A percentile compares a stretch with the other conserved stretches of the same genome.
Evolutionary conservation across 2,329 filamentous ascomycete genomes (phyloP).

Genomic region (Stemphylium beticola): DNA sequence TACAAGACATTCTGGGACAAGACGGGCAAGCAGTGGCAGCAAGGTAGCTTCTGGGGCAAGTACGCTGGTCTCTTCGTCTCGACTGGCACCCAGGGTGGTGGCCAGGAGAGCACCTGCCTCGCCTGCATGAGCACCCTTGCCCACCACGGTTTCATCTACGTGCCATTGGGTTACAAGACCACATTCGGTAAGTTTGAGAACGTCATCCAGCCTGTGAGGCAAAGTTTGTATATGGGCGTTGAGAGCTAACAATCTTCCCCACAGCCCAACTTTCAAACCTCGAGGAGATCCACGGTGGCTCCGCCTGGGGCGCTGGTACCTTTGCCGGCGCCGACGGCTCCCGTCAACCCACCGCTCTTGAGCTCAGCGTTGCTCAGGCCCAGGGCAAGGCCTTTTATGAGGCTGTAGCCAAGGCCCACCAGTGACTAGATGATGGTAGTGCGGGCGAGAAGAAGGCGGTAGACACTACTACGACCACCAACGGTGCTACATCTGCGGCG

Average conservation of each 20-base stretch:
- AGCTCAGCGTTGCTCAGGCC: constrained; percentile 78
- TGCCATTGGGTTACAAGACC: constrained; percentile 92
- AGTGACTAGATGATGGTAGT: constrained; percentile 74
- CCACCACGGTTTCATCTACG: constrained; percentile 95
- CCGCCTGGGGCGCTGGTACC: constrained; percentile 92
- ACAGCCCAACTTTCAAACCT: constrained; percentile 68
- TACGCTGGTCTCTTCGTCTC: constrained; percentile 89
- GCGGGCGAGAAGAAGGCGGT: constrained; percentile 12
- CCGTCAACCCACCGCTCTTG: constrained; percentile 75
- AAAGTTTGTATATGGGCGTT: too few species aligned
- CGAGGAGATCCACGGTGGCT: constrained; percentile 81
- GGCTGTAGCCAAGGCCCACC: constrained; percentile 72
- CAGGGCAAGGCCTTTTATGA: constrained; percentile 90
- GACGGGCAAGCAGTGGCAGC: constrained; percentile 83
- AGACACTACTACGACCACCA: constrained; percentile 20
- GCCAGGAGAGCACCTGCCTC: constrained; percentile 88
- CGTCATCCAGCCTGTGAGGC: too few species aligned
- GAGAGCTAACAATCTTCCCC: background rate
- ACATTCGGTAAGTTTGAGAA: constrained; percentile 60
- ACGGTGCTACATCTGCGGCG: constrained; percentile 26
- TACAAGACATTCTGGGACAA: constrained; percentile 95
- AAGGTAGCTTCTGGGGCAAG: constrained; percentile 82
- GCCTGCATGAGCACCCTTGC: constrained; percentile 81
- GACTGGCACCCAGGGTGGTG: constrained; percentile 81
- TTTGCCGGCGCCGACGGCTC: constrained; percentile 81